Base-by-base conservation (phyloP, 257 asterid species). In the Ilex aquifolium region DNA sequence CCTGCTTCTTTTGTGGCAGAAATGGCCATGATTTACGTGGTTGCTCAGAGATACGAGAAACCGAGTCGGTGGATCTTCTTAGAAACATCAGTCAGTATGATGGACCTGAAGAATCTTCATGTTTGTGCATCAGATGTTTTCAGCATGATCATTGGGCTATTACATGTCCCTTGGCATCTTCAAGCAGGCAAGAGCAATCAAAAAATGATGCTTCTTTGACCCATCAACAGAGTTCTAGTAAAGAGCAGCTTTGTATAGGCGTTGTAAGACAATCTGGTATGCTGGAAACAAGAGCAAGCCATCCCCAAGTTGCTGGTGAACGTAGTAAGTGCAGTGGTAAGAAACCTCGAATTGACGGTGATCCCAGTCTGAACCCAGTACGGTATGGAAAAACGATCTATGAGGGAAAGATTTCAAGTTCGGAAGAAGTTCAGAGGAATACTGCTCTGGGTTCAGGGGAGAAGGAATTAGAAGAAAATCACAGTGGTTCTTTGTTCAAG, bases 101-200 rank as follows among this genome's bases (percentile, higher is more conserved):
- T 31, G 66, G 72, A 66, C 65, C 75, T 17, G 79, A 74, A 44
- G 81, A 63, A 48, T 75, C 74, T 67, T 61, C 70, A 15, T 57
- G 72, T 64, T 60, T 84, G 30, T 85, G 95, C 83, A 76, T 83
- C 65, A 70, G 77, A 75, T 88, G 96, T 75, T 82, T 80, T 70
- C 81, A 74, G 63, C 64, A 75, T 42, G 83, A 75, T 76, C 96
- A 88, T 60, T 83, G 90, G 95, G 92, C 95, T 15, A 60, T 69
- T 66, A 69, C 78, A 2, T 88, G 96, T 49, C 92, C 92, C 46
- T 62, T 60, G 56, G 71, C 62, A 52, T 65, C 74, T 44, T 62
- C 81, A 32, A 72, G 59, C 16, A 56, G 51, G 67, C 65, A 60
- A 58, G 61, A 63, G 31, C 72, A 9, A 44, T 51, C 52, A 8